Base-by-base conservation (phyloP, 495 filamentous ascomycete genomes). In the Cetradonia linearis region DNA sequence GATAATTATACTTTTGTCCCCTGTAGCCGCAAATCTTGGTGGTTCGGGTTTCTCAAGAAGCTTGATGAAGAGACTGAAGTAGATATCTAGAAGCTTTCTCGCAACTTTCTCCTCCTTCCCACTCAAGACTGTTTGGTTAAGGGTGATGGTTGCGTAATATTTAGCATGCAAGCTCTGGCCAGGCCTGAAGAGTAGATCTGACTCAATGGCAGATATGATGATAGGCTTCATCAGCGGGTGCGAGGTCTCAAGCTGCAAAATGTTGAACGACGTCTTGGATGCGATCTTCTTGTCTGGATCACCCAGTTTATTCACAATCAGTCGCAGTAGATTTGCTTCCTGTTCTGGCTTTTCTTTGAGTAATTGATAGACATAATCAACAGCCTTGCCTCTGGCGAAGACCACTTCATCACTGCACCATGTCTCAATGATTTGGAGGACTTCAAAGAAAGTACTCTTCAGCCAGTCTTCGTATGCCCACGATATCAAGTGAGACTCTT, bases 381-480 rank as follows among this genome's bases (percentile, higher is more conserved):
- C 76, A 16, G 92, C 87, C 60, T 89, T 83, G 23, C 83, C 85
- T 59, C 92, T 81, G 18, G 94, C 87, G 70, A 91, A 96, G 66
- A 91, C 88, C 44, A 98, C 85, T 72, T 96, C 91, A 66, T 98
- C 93, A 54, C 85, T 87, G 66, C 87, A 95, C 87, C 94, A 94
- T 23, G 79, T 76, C 66, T 98, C 93, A 8, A 98, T 78, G 44
- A 90, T 82, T 73, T 92, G 89, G 49, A 98, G 77, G 63, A 96
- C 78, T 65, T 93, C 89, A 69, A 96, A 98, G 69, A 89, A 97
- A 34, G 84, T 82, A 31, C 82, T 82, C 74, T 98, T 98, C 34
- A 98, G 76, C 83, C 90, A 93, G 68, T 96, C 88, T 67, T 98
- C 93, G 66, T 86, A 97, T 4, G 86, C 88, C 93, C 93, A 98